phyloP scores from a whole-genome alignment of 2,329 filamentous ascomycete genomes.

The Polychaeton citri region DNA sequence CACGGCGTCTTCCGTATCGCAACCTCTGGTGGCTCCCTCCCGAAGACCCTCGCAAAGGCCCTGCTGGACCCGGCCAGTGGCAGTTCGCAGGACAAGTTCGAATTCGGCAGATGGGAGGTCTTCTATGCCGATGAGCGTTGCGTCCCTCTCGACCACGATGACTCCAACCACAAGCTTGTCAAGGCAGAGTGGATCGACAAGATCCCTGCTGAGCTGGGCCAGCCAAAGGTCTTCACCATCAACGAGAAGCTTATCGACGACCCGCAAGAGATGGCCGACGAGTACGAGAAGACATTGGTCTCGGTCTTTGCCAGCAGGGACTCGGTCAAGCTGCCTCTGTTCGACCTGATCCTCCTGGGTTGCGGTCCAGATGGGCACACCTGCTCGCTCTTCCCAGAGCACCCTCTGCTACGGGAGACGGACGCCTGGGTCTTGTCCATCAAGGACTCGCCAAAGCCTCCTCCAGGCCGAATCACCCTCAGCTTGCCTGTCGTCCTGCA shows the following conservation, averaged over 20 bases:
- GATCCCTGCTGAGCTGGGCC: slow-evolving; percentile 54
- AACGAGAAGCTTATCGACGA: slow-evolving; percentile 57
- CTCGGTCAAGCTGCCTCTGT: slow-evolving; percentile 86
- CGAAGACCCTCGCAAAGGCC: slow-evolving; percentile 73
- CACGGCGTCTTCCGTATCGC: slow-evolving; percentile 82
- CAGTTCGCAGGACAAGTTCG: slow-evolving; percentile 46
- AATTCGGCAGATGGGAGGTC: slow-evolving; percentile 87
- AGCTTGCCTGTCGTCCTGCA: slow-evolving; percentile 84
- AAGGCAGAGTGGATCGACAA: slow-evolving; percentile 82
- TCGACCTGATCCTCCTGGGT: slow-evolving; percentile 85
- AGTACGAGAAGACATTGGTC: slow-evolving; percentile 83
- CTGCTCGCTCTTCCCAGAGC: slow-evolving; percentile 87
- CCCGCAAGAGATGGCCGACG: slow-evolving; percentile 80
- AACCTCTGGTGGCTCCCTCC: slow-evolving; percentile 86
- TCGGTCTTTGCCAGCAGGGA: slow-evolving; percentile 79
- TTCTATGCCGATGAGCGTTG: slow-evolving; percentile 98
- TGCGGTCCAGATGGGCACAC: slow-evolving; percentile 95
- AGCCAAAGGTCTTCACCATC: slow-evolving; percentile 68
- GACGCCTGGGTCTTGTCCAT: slow-evolving; percentile 89
- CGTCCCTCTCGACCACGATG: slow-evolving; percentile 77
- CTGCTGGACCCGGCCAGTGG: slow-evolving; percentile 49
- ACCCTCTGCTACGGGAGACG: slow-evolving; percentile 71
- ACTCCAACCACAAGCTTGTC: slow-evolving; percentile 86
- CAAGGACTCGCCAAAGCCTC: slow-evolving; percentile 88
- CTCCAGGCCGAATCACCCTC: slow-evolving; percentile 78